phyloP scores from a whole-genome alignment of 2,329 filamentous ascomycete genomes.

The Aspergillus persii region DNA sequence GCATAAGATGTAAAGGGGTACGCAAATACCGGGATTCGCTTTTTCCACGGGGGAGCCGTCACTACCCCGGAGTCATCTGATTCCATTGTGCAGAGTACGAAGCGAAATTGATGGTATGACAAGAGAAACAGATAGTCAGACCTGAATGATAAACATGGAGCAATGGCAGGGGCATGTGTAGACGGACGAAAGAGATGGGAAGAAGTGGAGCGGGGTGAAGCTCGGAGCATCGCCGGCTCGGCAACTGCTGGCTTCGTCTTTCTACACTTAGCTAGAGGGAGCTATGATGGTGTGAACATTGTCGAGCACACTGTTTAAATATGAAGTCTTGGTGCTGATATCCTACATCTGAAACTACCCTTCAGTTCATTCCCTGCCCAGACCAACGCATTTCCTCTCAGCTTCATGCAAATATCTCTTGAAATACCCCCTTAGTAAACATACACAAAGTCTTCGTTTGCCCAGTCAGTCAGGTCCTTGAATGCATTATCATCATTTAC shows the following conservation, averaged over 20 bases:
- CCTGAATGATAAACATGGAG: not conserved
- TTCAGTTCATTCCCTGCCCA: not conserved
- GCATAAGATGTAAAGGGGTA: not conserved
- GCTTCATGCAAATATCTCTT: not conserved
- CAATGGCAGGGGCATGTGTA: not conserved
- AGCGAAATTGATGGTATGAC: too few species aligned
- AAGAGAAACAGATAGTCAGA: not conserved
- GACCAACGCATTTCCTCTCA: not conserved
- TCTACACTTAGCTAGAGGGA: not conserved
- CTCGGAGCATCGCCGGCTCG: constrained; percentile 2
- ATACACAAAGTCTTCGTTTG: constrained; percentile 65
- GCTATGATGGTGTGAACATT: too few species aligned
- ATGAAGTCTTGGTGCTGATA: not conserved
- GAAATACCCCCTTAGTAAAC: constrained; percentile 41
- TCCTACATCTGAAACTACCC: not conserved
- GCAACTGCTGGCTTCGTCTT: not conserved
- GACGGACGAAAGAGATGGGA: not conserved
- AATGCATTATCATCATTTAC: constrained; percentile 50
- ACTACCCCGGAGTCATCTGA: constrained; percentile 20
- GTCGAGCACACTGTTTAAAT: too few species aligned
- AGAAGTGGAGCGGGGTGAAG: not conserved
- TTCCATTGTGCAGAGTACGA: constrained; percentile 13
- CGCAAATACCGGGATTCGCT: constrained; percentile 34
- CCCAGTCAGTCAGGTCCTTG: constrained; percentile 59
- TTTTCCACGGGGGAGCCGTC: constrained; percentile 29